Percentiles rank a stretch among this genome's conserved stretches.
These are phyloP conservation scores for Candida krabiensis DNA, from an alignment of 805 yeast genomes.

Conservation along the genomic window DNA sequence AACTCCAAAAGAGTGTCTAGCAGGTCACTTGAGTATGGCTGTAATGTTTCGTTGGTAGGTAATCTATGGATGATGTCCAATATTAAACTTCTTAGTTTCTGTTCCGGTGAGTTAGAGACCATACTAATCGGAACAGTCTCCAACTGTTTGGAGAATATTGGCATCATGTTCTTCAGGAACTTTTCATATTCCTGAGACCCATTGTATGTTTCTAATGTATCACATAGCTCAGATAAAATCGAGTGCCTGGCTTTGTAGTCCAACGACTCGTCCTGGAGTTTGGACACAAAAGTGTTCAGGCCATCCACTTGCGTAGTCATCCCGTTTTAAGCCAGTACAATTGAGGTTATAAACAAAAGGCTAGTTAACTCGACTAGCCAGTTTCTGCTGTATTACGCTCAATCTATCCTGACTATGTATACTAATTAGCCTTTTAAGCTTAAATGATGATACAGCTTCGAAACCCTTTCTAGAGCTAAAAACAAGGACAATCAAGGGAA, in stretches of 20 bases:
- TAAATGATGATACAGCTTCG: background rate
- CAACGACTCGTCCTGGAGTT: constrained; percentile 53
- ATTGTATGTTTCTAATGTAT: constrained; percentile 80
- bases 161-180: constrained; percentile 68
- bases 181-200: constrained; percentile 79
- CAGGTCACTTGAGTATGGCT: constrained; percentile 63
- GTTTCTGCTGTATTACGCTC: too few species aligned
- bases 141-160: constrained; percentile 64
- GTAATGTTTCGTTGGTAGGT: constrained; percentile 78
- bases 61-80: constrained; percentile 80
- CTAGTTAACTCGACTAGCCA: too few species aligned
- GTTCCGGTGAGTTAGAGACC: constrained; percentile 62
- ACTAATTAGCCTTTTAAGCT: too few species aligned
- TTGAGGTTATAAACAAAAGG: background rate
- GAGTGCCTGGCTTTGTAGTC: constrained; percentile 66
- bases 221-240: constrained; percentile 78
- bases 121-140: constrained; percentile 74
- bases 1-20: constrained; percentile 59
- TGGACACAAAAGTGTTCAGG: constrained; percentile 49
- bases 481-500: too few species aligned
- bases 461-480: background rate
- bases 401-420: too few species aligned
- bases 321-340: background rate
- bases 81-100: constrained; percentile 73
- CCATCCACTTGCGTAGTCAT: constrained; percentile 37